A percentile compares a stretch with the other conserved stretches of the same genome.
Evolutionary conservation across 2,329 filamentous ascomycete species (phyloP).

Genomic region (Sodiomyces alkalinus): DNA sequence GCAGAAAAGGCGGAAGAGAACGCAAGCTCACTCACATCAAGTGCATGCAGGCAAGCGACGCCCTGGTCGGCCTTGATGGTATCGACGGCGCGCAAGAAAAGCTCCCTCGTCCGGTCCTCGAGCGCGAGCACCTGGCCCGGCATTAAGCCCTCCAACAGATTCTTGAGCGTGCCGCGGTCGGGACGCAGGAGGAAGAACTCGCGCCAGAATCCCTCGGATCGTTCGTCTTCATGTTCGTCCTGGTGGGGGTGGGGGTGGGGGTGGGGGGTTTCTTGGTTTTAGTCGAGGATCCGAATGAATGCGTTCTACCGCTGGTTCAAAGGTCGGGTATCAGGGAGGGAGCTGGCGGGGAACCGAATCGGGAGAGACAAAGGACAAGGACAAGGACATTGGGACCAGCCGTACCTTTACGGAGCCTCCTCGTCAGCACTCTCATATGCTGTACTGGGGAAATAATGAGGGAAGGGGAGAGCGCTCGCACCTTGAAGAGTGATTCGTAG

Average conservation of each 20-base stretch:
- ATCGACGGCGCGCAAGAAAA: conserved; percentile 60
- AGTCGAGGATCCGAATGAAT: too few species aligned
- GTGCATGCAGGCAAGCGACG: conserved; percentile 58
- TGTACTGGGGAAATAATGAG: too few species aligned
- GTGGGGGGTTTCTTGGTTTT: not conserved
- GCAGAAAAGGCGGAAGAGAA: too few species aligned
- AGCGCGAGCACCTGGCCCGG: conserved; percentile 63
- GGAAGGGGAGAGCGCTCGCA: too few species aligned
- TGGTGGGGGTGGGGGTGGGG: conserved; percentile 16
- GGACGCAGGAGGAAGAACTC: conserved; percentile 89
- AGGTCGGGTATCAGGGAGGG: too few species aligned
- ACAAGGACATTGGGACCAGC: not conserved
- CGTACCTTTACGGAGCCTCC: too few species aligned
- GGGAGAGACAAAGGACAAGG: not conserved
- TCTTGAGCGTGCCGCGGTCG: conserved; percentile 52
- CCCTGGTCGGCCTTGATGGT: conserved; percentile 47
- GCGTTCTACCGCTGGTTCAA: too few species aligned
- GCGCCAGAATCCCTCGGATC: conserved; percentile 83
- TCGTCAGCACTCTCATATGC: too few species aligned
- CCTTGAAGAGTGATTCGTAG: conserved; percentile 74
- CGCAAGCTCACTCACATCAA: conserved; percentile 80
- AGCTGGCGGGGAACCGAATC: too few species aligned
- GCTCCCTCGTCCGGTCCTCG: conserved; percentile 62
- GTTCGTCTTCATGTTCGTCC: conserved; percentile 51
- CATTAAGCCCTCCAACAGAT: conserved; percentile 52